Percentiles rank a stretch among this genome's conserved stretches.
phyloP scores from a whole-genome alignment of 1,139 yeast genomes.

The Candida glucosophila region DNA sequence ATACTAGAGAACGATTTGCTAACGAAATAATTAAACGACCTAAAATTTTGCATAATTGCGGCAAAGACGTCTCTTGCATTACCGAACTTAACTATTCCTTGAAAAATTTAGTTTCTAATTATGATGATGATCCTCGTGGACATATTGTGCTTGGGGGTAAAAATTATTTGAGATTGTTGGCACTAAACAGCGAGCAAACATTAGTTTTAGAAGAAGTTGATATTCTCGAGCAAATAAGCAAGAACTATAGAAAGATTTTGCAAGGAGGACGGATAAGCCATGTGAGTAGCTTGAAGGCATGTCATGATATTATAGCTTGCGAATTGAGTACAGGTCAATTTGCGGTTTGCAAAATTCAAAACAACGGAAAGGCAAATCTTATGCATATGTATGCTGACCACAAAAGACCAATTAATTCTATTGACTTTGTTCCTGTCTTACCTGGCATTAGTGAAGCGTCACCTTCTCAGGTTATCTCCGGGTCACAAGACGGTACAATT shows the following conservation, averaged over 20 bases:
- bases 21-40: too few relatives aligned
- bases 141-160: constrained; percentile 54
- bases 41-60: constrained; percentile 18
- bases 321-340: constrained; percentile 36
- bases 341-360: constrained; percentile 22
- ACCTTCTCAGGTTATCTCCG: constrained; percentile 61
- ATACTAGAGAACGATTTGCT: not conserved
- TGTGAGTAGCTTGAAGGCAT: constrained; percentile 33
- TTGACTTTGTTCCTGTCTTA: constrained; percentile 43
- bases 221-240: constrained; percentile 39
- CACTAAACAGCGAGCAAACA: constrained; percentile 32
- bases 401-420: constrained; percentile 70
- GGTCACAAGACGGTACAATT: constrained; percentile 86
- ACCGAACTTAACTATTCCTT: constrained; percentile 18
- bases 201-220: constrained; percentile 31
- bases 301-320: constrained; percentile 29
- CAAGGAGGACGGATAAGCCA: constrained; percentile 29
- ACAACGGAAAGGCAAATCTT: constrained; percentile 31
- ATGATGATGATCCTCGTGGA: too few relatives aligned
- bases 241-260: constrained; percentile 32
- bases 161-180: constrained; percentile 43
- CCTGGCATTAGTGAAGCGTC: constrained; percentile 30
- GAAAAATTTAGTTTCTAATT: too few relatives aligned
- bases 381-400: constrained; percentile 55
- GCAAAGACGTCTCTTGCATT: constrained; percentile 19